Base-by-base conservation (phyloP, 169 alveolate genomes). In the Babesia ovis region DNA sequence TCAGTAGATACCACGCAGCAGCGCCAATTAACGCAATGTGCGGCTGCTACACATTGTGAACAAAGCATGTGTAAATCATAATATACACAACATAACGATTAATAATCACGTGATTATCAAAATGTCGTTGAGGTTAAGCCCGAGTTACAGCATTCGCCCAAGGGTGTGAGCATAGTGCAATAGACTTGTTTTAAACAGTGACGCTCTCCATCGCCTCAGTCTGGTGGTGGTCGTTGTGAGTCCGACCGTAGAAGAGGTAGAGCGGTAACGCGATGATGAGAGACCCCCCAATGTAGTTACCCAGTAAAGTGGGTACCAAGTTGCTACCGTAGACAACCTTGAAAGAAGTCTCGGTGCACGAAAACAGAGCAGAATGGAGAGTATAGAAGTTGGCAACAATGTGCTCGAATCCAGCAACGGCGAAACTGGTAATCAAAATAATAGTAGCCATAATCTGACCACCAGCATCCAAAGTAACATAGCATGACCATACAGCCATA, bases 321-420 rank as follows among this genome's bases (percentile, higher is more conserved):
- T 88, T 88, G 25, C 51, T 43, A 2, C 68, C 48, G 57, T 88
- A 88, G 6, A 75, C 93, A 14, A 34, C 32, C 29, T 29, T 11
- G 34, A 76, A 51, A 2, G 90, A 31, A 4, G 83, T 79, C 3
- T 61, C 76, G 0, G 90, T 18, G 16, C 67, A 20, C 27, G 81
- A 55, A 61, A 88, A 67, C 35, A 79, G 70, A 18, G 89, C 86
- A 14, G 90, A 76, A 45, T 88, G 80, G n/a, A 88, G 73, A n/a
- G 89, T 84, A 32, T 88, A 88, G 32, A 84, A 80, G 75, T 88
- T 88, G 18, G 93, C 93, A 14, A 88, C 82, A 20, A 83, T 84
- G 43, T 88, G 93, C 58, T 88, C 93, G 57, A 80, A 84, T 29
- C 93, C 93, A 14, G 90, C 93, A n/a, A 84, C 90, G 46, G 93